Evolutionary conservation across 1,284 basidiomycete genomes (phyloP).

Genomic region (Caloboletus inedulis): DNA sequence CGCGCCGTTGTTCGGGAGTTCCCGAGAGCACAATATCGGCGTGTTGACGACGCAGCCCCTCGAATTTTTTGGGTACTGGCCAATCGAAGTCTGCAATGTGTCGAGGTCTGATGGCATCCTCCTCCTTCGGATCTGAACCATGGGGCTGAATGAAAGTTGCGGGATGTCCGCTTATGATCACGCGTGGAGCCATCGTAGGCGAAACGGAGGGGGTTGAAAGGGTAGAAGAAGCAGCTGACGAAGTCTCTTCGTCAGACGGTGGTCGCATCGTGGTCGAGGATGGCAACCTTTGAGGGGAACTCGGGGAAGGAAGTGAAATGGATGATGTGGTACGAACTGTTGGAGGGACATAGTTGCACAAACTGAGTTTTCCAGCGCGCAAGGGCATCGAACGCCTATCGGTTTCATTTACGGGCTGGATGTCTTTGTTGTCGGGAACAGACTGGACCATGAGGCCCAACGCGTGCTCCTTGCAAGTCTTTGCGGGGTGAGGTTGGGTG

Average conservation of each 20-base stretch:
- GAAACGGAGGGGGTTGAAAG: constrained; percentile 27
- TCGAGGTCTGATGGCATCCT: background rate
- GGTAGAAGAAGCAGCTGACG: constrained; percentile 28
- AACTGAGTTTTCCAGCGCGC: constrained; percentile 21
- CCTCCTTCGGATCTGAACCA: background rate
- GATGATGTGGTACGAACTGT: constrained; percentile 8
- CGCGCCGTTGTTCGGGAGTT: background rate
- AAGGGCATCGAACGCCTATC: background rate
- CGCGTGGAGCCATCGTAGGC: constrained; percentile 21
- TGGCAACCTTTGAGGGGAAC: background rate
- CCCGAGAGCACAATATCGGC: background rate
- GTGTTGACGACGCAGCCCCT: background rate
- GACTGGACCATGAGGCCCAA: constrained; percentile 7
- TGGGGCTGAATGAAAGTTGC: constrained; percentile 12
- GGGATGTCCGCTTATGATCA: constrained; percentile 27
- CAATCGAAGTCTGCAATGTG: constrained; percentile 26
- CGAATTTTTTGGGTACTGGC: constrained; percentile 6
- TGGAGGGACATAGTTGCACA: constrained; percentile 29
- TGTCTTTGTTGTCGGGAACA: background rate
- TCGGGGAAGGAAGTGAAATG: background rate
- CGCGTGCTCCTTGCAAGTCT: constrained; percentile 15
- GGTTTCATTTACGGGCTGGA: background rate
- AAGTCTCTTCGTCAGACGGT: constrained; percentile 15
- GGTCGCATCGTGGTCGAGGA: background rate
- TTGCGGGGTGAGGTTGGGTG: background rate